Conservation (phyloP, 139 green algal genomes). For the Chlamydomonas sp. region DNA sequence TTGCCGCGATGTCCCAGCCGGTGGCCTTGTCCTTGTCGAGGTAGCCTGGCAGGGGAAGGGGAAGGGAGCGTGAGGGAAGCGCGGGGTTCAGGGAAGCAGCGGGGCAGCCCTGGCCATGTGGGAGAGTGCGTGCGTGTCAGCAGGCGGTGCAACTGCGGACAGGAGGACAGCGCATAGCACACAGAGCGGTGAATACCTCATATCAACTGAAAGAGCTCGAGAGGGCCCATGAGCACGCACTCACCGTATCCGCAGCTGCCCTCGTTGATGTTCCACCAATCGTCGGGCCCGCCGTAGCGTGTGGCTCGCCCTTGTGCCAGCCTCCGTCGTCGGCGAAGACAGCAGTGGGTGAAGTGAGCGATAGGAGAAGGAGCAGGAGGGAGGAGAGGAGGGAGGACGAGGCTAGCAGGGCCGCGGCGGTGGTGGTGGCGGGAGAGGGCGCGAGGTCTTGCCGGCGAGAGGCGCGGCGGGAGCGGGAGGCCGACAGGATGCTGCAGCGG, state of each 20-base stretch:
- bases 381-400: background rate
- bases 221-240: background rate
- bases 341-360: background rate
- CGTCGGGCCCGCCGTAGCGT: background rate
- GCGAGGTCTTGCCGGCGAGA: no score
- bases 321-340: background rate
- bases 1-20: slow-evolving; percentile 37
- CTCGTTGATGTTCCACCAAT: slow-evolving; percentile 25
- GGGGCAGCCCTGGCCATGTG: no score
- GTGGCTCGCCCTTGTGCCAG: background rate
- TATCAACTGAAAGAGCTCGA: no score
- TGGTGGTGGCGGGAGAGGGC: background rate
- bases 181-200: no score
- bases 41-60: background rate
- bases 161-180: no score
- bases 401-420: no score
- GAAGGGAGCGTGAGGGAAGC: background rate
- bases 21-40: background rate
- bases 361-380: background rate
- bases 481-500: no score
- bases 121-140: no score
- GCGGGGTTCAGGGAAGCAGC: background rate
- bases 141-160: no score
- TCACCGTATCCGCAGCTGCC: slow-evolving; percentile 27
- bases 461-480: no score